Base-by-base conservation (phyloP, 129 eudicot genomes). In the Chrysanthemum lavandulifolium region DNA sequence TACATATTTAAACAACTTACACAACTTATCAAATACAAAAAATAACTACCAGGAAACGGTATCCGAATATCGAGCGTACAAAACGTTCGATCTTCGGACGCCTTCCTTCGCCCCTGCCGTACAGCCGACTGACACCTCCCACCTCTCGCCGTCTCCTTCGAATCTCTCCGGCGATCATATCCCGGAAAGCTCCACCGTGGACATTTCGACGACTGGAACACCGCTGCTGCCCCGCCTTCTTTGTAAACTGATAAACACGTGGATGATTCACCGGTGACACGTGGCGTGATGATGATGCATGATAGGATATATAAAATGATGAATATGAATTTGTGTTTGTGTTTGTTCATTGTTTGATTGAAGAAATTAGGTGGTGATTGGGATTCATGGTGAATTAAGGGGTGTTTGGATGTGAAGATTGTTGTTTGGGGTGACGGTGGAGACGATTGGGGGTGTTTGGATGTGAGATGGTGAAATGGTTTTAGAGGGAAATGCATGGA, bases 181-280 rank as follows among this genome's bases (percentile, higher is more conserved):
- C 84, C 68, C 10, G 96, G 83, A 16, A 88, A 80, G 71, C 72
- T 83, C 99, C 99, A 94, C 47, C 89, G 87, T 63, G 99, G 96
- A 62, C 99, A 95, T 82, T 88, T 86, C 6, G 99, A 94, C 50
- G 99, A 95, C 73, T 83, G 82, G 75, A 95, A 88, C 62, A 91
- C 99, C 73, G 99, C 96, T 60, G 95, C 88, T 8, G 99, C 99
- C 65, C 99, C 97, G 77, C 99, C 99, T 82, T 90, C 94, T 53
- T 81, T 77, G 81, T 95, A 94, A 54, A 90, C 91, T 74, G 81
- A 64, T 78, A 88, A 73, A 60, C 98, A 94, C 57, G 91, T 84
- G 57, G 78, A 79, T 13, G 97, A 90, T 86, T 94, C 98, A 16
- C 89, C 96, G 67, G 78, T 18, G 54, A 65, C 59, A 15, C 23